phyloP scores from a whole-genome alignment of 1,139 yeast species.

The Nakaseomyces kungkrabaensis region DNA sequence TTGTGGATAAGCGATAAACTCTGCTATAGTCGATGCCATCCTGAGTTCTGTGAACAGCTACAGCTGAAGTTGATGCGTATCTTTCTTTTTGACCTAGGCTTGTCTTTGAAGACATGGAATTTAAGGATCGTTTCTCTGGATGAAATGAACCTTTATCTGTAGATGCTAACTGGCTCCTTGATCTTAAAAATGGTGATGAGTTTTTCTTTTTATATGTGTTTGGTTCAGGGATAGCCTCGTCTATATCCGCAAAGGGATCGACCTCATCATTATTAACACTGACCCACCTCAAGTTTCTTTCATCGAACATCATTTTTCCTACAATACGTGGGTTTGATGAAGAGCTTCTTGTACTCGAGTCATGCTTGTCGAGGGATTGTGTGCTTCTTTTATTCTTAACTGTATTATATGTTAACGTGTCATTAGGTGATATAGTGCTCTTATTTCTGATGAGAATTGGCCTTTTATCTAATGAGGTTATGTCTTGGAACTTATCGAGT shows the following conservation, averaged over 20 bases:
- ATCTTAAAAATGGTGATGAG: conserved; percentile 17
- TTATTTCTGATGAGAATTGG: conserved; percentile 19
- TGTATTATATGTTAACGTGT: not conserved
- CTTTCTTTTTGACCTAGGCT: not conserved
- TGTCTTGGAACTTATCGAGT: conserved; percentile 35
- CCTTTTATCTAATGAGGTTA: conserved; percentile 18
- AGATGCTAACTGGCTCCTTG: conserved; percentile 18
- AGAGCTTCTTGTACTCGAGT: not conserved
- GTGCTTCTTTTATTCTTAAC: conserved; percentile 1
- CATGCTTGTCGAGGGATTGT: not conserved
- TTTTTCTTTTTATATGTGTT: conserved; percentile 7
- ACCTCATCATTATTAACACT: conserved; percentile 31
- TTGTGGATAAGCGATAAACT: conserved; percentile 20
- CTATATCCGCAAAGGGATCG: conserved; percentile 34
- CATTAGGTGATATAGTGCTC: conserved; percentile 1
- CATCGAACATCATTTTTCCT: conserved; percentile 48
- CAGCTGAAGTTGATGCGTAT: conserved; percentile 1
- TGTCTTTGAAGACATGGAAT: not conserved
- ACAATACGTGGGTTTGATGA: conserved; percentile 25
- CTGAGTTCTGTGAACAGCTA: conserved; percentile 9
- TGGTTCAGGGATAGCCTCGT: conserved; percentile 12
- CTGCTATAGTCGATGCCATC: conserved; percentile 5
- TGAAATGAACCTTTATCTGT: conserved; percentile 3
- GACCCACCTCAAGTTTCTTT: conserved; percentile 44
- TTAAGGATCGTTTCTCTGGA: conserved; percentile 3